These are phyloP conservation scores for Takashimella koratensis DNA, from an alignment of 1,284 basidiomycete species.

Conservation along the genomic window DNA sequence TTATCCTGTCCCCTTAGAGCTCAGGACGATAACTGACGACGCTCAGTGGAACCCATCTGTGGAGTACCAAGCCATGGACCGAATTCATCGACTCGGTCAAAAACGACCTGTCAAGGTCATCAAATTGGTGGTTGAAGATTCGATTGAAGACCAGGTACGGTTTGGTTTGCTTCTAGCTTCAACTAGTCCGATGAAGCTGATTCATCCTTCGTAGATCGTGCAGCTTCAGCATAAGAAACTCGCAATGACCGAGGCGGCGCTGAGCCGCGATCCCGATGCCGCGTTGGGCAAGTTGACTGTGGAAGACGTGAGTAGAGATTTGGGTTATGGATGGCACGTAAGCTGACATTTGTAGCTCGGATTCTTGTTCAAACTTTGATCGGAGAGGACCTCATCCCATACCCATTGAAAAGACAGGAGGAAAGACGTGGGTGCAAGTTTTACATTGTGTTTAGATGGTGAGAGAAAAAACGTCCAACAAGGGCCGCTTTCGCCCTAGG, in stretches of 20 bases:
- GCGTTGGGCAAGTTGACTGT: conserved; percentile 87
- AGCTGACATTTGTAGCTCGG: conserved; percentile 55
- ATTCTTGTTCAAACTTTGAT: conserved; percentile 67
- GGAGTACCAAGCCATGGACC: conserved; percentile 81
- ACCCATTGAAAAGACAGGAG: too few relatives aligned
- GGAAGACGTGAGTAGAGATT: conserved; percentile 69
- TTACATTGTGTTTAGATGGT: too few relatives aligned
- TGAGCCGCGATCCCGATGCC: conserved; percentile 38
- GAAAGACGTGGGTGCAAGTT: too few relatives aligned
- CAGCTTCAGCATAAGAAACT: conserved; percentile 72
- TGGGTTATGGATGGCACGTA: neutral
- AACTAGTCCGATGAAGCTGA: neutral
- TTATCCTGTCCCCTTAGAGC: neutral
- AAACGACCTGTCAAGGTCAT: conserved; percentile 88
- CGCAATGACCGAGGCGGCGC: conserved; percentile 45
- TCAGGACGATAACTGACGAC: neutral
- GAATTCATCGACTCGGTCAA: conserved; percentile 76
- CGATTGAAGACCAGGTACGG: conserved; percentile 89
- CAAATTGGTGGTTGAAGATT: conserved; percentile 92
- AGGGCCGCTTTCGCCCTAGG: too few relatives aligned
- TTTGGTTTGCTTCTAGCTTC: conserved; percentile 52
- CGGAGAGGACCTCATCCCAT: too few relatives aligned
- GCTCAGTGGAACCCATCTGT: conserved; percentile 68
- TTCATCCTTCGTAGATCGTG: conserved; percentile 25
- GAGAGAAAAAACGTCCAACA: too few relatives aligned